Evolutionary conservation across 2,329 filamentous ascomycete genomes (phyloP).

Genomic region (Neophaeococcomyces aloes): DNA sequence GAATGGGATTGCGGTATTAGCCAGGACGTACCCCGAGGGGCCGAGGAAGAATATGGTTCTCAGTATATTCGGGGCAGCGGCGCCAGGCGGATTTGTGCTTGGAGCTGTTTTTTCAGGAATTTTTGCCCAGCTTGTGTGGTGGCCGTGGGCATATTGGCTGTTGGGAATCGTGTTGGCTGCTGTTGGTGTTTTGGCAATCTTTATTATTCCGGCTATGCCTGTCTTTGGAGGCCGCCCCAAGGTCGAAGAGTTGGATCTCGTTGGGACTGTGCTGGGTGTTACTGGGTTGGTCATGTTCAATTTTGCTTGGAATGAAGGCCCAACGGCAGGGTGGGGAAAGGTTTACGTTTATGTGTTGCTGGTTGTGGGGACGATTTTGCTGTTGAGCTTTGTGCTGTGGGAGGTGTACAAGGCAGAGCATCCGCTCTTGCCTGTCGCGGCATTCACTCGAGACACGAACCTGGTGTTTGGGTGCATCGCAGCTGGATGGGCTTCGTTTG

Average conservation of each 20-base stretch:
- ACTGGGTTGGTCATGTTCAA: slow-evolving; percentile 48
- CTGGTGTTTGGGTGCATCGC: slow-evolving; percentile 47
- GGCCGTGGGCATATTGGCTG: slow-evolving; percentile 38
- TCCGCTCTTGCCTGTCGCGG: slow-evolving; percentile 39
- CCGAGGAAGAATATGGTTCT: slow-evolving; percentile 48
- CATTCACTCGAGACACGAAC: slow-evolving; percentile 35
- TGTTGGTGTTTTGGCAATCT: slow-evolving; percentile 25
- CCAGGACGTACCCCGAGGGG: slow-evolving; percentile 44
- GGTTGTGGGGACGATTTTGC: slow-evolving; percentile 35
- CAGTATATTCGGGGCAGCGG: slow-evolving; percentile 33
- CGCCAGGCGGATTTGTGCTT: slow-evolving; percentile 33
- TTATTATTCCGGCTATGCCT: slow-evolving; percentile 28
- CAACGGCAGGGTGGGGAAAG: slow-evolving; percentile 44
- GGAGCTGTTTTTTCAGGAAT: slow-evolving; percentile 23
- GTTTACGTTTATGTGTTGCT: slow-evolving; percentile 42
- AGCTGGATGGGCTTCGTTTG: slow-evolving; percentile 44
- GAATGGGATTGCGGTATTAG: slow-evolving; percentile 52
- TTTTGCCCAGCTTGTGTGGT: slow-evolving; percentile 28
- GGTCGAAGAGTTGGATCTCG: slow-evolving; percentile 27
- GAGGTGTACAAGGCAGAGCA: slow-evolving; percentile 33
- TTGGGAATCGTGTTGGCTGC: slow-evolving; percentile 29
- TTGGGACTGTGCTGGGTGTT: slow-evolving; percentile 34
- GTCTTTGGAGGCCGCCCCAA: slow-evolving; percentile 19
- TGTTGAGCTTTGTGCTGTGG: slow-evolving; percentile 38
- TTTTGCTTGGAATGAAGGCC: slow-evolving; percentile 53